Evolutionary conservation across 2,329 filamentous ascomycete genomes (phyloP), one percentile per base, ranked within the genome.

Genomic region (Coniochaeta ligniaria): DNA sequence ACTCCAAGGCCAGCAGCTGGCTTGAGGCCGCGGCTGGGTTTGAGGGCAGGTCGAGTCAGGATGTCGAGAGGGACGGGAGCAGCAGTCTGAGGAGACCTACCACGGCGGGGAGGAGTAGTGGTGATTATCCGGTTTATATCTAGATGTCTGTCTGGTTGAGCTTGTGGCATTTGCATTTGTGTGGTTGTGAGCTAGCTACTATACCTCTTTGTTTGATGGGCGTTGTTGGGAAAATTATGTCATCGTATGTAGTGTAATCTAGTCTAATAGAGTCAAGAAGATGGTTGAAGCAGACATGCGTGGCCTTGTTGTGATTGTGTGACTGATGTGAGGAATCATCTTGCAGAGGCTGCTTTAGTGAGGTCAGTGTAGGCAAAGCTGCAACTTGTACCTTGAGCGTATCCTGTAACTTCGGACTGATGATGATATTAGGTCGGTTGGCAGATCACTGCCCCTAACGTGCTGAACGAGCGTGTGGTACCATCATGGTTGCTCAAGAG

Each of bases 71-170:
- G 26, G 26, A 55, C 9, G 50, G 50, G 14, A 26, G 31, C 16
- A 11, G 50, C 11, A 33, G 50, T 14, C 3, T 24, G 52, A 17
- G 6, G 43, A 36, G 31, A 6, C 7, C 54, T 9, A 31, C 7
- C 3, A 38, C 31, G 54, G 35, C 54, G 31, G 54, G 54, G 54
- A 57, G 54, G 54, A 57, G 54, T 26, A 35, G 31, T 35, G 54
- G 54, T 35, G 54, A 57, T 11, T 57, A 35, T 36, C 54, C 54
- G 28, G 54, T 57, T 22, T 57, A 35, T 57, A 57, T 57, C 22
- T 57, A 38, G 33, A 24, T 4, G 47, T 50, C 11, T 45, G 14
- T 22, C 31, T 9, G 28, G 28, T 31, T 5, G 28, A 9, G 28
- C 3, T 26, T 47, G 26, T 22, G 2, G 24, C 14, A 14, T 52